These are phyloP conservation scores for Stagonosporopsis rhizophila DNA, from an alignment of 2,329 filamentous ascomycete genomes.

Conservation along the genomic window DNA sequence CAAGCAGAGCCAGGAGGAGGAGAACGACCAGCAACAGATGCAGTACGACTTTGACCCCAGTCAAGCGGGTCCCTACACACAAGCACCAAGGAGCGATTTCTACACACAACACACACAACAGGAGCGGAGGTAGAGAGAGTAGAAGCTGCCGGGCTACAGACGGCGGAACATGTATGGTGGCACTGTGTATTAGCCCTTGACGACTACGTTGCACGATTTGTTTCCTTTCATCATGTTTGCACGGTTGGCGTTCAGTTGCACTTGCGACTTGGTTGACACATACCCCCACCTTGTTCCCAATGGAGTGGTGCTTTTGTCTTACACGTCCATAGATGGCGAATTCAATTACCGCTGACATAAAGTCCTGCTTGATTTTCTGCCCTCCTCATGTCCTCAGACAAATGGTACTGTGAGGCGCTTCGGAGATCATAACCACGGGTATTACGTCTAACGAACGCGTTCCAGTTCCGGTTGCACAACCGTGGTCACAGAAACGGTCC, in stretches of 20 bases:
- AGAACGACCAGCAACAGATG: constrained; percentile 14
- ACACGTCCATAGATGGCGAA: constrained; percentile 2
- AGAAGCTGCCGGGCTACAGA: not conserved
- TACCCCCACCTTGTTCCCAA: constrained; percentile 14
- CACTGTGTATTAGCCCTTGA: not conserved
- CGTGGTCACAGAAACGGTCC: not conserved
- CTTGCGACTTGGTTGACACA: constrained; percentile 19
- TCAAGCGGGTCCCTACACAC: constrained; percentile 11
- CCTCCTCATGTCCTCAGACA: not conserved
- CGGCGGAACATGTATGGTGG: not conserved
- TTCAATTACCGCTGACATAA: not conserved
- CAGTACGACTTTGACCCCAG: constrained; percentile 17
- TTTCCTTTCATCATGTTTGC: constrained; percentile 4
- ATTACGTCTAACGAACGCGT: not conserved
- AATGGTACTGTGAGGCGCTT: too few species aligned
- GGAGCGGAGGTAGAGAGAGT: not conserved
- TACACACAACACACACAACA: constrained; percentile 1
- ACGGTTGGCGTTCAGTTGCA: constrained; percentile 14
- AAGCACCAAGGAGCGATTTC: constrained; percentile 9
- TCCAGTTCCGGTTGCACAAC: constrained; percentile 3
- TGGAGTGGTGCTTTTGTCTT: constrained; percentile 3
- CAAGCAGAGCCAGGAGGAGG: constrained; percentile 50
- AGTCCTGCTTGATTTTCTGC: not conserved
- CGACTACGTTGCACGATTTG: constrained; percentile 5
- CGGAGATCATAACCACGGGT: not conserved